Percentiles rank a stretch among this genome's conserved stretches.
Evolutionary conservation across 1,139 yeast species (phyloP).

Genomic region (Yamadazyma epiphylla): DNA sequence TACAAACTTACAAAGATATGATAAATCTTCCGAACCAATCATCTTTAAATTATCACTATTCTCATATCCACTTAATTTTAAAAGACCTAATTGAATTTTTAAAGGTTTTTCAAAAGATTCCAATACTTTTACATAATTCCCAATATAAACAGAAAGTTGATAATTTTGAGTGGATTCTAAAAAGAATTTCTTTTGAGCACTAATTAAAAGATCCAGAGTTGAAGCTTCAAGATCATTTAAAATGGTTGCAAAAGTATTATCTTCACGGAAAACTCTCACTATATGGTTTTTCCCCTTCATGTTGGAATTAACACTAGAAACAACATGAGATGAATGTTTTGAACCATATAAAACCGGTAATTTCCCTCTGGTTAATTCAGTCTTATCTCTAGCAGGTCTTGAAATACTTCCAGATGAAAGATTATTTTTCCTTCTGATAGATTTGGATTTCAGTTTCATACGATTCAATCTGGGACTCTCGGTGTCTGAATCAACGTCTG

Average conservation of each 20-base stretch:
- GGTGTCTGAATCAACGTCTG: conserved; percentile 18
- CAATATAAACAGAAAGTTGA: conserved; percentile 76
- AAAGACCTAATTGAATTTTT: conserved; percentile 67
- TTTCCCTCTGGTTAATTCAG: conserved; percentile 6
- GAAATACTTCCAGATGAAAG: not conserved
- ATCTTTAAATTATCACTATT: conserved; percentile 72
- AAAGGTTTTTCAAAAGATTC: conserved; percentile 76
- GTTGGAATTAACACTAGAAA: conserved; percentile 14
- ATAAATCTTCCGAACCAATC: conserved; percentile 83
- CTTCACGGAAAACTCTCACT: conserved; percentile 71
- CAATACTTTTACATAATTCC: conserved; percentile 72
- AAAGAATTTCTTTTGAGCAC: conserved; percentile 73
- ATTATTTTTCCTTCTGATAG: not conserved
- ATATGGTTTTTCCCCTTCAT: conserved; percentile 42
- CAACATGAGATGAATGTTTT: conserved; percentile 23
- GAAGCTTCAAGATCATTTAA: conserved; percentile 74
- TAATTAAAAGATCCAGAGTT: conserved; percentile 66
- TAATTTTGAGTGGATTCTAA: conserved; percentile 66
- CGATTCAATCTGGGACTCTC: not conserved
- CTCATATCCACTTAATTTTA: conserved; percentile 76
- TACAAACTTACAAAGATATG: conserved; percentile 80
- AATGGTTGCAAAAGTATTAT: conserved; percentile 78
- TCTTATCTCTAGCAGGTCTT: conserved; percentile 3
- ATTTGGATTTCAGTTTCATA: not conserved
- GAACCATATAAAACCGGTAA: conserved; percentile 39